A percentile compares a stretch with the other conserved stretches of the same genome.
These are phyloP conservation scores for Pseudocercospora fuligena DNA, from an alignment of 2,329 filamentous ascomycete genomes.

Conservation along the genomic window DNA sequence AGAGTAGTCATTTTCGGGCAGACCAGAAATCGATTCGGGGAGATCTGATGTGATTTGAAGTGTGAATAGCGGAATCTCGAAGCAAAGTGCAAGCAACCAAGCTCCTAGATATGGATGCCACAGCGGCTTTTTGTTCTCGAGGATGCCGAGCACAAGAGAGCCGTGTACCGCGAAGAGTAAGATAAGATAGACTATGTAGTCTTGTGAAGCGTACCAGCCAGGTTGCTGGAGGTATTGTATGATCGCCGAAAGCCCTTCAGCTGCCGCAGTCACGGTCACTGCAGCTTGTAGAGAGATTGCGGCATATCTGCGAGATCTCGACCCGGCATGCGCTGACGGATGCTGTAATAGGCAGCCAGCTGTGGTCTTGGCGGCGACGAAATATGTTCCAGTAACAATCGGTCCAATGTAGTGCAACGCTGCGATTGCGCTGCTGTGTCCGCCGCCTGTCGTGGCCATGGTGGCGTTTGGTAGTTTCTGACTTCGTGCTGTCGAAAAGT, in stretches of 20 bases:
- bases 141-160: constrained; percentile 32
- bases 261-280: constrained; percentile 28
- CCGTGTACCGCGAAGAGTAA: constrained; percentile 28
- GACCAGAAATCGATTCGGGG: constrained; percentile 9
- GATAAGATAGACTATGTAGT: constrained; percentile 33
- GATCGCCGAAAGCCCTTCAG: constrained; percentile 27
- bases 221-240: constrained; percentile 25
- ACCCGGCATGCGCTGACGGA: constrained; percentile 26
- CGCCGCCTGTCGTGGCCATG: constrained; percentile 8
- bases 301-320: constrained; percentile 24
- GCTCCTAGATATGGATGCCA: constrained; percentile 40
- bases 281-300: constrained; percentile 27
- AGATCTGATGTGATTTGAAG: constrained; percentile 18
- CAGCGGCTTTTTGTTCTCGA: constrained; percentile 31
- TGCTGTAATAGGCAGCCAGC: constrained; percentile 38
- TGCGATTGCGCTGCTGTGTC: constrained; percentile 23
- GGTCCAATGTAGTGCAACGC: constrained; percentile 37
- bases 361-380: constrained; percentile 33
- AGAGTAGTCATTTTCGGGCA: constrained; percentile 21
- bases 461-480: background rate
- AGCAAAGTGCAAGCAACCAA: constrained; percentile 31
- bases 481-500: background rate
- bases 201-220: constrained; percentile 27
- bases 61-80: constrained; percentile 33
- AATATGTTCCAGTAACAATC: constrained; percentile 33